phyloP scores from a whole-genome alignment of 2,329 filamentous ascomycete genomes.

The Cytospora schulzeri region DNA sequence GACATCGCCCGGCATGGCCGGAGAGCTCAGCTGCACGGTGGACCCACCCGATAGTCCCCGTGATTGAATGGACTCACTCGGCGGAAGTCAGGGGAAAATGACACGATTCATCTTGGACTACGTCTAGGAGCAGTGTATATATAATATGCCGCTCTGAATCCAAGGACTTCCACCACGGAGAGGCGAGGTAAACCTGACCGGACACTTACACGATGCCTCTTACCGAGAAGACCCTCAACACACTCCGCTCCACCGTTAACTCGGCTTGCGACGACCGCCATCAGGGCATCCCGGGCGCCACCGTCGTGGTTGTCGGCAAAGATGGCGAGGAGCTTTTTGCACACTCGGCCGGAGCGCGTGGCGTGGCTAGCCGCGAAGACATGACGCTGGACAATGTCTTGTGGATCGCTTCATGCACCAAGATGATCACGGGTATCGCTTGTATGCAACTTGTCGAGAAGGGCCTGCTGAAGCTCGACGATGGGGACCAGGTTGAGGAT shows the following conservation, averaged over 20 bases:
- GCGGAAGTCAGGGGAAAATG: neutral
- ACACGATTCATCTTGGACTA: neutral
- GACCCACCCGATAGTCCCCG: neutral
- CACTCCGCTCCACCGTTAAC: slow-evolving; percentile 39
- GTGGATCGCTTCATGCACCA: slow-evolving; percentile 61
- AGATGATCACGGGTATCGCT: slow-evolving; percentile 54
- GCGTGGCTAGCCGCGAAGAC: slow-evolving; percentile 31
- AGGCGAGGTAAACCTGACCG: neutral
- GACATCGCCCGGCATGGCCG: neutral
- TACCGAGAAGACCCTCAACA: slow-evolving; percentile 25
- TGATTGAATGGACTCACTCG: neutral
- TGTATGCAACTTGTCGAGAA: slow-evolving; percentile 58
- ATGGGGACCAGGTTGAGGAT: slow-evolving; percentile 28
- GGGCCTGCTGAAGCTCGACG: slow-evolving; percentile 32
- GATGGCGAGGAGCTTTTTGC: slow-evolving; percentile 50
- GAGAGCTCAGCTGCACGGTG: neutral
- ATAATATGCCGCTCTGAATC: neutral
- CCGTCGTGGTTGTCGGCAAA: slow-evolving; percentile 50
- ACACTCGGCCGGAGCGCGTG: slow-evolving; percentile 51
- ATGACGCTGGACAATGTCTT: slow-evolving; percentile 55
- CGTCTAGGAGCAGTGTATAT: neutral
- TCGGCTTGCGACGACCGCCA: slow-evolving; percentile 40
- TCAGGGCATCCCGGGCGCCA: slow-evolving; percentile 47
- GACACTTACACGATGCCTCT: slow-evolving; percentile 28
- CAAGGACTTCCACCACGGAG: neutral